phyloP scores from a whole-genome alignment of 2,329 filamentous ascomycete species.

The Fusarium anguioides region DNA sequence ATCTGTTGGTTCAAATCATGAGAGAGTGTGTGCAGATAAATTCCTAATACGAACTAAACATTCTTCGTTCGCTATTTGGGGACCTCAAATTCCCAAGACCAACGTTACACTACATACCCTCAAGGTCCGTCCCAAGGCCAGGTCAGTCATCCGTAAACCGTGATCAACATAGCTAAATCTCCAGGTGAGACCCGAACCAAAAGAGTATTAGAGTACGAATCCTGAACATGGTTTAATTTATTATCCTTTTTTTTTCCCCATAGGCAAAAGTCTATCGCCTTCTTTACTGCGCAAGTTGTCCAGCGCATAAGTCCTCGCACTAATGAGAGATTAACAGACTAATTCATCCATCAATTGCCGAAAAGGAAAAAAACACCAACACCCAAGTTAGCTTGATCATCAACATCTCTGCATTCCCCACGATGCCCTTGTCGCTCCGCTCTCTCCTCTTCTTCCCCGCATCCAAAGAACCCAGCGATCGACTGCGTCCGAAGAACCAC shows the following conservation, averaged over 20 bases:
- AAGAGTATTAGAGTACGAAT: neutral
- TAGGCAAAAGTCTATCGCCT: conserved; percentile 7
- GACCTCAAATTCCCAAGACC: neutral
- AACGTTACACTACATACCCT: conserved; percentile 21
- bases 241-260: no score
- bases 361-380: conserved; percentile 20
- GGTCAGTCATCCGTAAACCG: conserved; percentile 12
- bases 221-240: neutral
- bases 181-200: neutral
- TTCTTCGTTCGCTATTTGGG: neutral
- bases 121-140: no score
- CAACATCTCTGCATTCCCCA: conserved; percentile 16
- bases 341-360: conserved; percentile 7
- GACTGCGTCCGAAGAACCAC: conserved; percentile 30
- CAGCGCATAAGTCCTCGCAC: neutral
- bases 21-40: neutral
- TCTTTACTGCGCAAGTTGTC: neutral
- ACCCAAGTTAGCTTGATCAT: conserved; percentile 17
- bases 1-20: neutral
- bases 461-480: conserved; percentile 29
- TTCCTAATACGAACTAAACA: neutral
- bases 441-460: conserved; percentile 38
- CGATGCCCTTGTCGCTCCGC: conserved; percentile 28
- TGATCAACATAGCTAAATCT: conserved; percentile 33
- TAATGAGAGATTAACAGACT: no score